Conservation (phyloP, 495 filamentous ascomycete species). For the Trichoderma gamsii region DNA sequence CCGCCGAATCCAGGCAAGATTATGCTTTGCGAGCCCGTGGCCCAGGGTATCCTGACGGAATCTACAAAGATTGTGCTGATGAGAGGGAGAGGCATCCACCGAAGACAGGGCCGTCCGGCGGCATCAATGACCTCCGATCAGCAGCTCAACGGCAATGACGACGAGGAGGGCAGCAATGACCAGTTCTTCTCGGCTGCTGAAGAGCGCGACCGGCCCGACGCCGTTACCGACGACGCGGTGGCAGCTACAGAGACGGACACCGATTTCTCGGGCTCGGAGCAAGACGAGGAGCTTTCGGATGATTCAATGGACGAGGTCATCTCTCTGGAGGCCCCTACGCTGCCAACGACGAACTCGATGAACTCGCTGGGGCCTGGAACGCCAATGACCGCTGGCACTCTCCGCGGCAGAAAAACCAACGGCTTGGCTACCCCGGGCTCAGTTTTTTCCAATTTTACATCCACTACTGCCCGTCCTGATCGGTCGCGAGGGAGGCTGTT, state of each 20-base stretch:
- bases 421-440: constrained; percentile 73
- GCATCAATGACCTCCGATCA: constrained; percentile 34
- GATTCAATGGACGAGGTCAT: constrained; percentile 79
- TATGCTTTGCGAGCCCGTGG: constrained; percentile 67
- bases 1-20: constrained; percentile 77
- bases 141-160: constrained; percentile 53
- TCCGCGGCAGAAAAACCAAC: constrained; percentile 51
- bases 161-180: constrained; percentile 75
- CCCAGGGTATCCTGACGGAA: constrained; percentile 73
- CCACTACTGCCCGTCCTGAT: constrained; percentile 65
- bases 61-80: constrained; percentile 64
- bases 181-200: constrained; percentile 85
- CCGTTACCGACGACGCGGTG: constrained; percentile 37
- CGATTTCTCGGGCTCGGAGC: constrained; percentile 53
- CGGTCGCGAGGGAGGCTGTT: constrained; percentile 56
- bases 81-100: constrained; percentile 45
- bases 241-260: constrained; percentile 56
- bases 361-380: constrained; percentile 68
- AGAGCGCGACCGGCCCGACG: constrained; percentile 47
- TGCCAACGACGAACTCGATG: constrained; percentile 66
- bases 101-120: constrained; percentile 29
- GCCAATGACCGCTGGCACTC: constrained; percentile 51
- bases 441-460: constrained; percentile 77
- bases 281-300: constrained; percentile 50
- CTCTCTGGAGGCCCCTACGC: constrained; percentile 69